Conservation (phyloP, 176 grass and related monocot species). For the Stipa capillata region DNA sequence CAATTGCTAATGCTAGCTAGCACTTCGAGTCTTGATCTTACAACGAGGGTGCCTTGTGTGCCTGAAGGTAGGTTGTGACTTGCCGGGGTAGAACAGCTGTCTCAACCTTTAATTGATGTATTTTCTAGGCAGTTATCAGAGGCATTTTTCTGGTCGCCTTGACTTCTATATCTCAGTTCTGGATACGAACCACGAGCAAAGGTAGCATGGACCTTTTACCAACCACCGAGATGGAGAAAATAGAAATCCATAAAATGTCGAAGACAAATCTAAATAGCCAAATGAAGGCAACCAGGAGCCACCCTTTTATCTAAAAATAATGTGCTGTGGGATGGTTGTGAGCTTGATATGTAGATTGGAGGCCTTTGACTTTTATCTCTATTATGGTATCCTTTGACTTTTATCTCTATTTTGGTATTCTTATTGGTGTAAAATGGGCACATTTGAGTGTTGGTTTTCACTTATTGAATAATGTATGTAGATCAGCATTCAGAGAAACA, state of each 20-base stretch:
- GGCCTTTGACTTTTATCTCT: background rate
- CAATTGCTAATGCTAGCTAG: background rate
- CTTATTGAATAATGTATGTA: background rate
- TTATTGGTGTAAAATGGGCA: background rate
- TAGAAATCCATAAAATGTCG: background rate
- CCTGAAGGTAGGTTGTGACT: background rate
- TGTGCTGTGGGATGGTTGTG: background rate
- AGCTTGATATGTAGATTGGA: background rate
- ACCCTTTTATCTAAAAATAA: slow-evolving; percentile 1
- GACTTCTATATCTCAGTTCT: background rate
- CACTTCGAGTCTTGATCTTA: background rate
- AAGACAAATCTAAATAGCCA: background rate
- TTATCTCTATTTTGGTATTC: background rate
- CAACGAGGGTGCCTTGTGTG: background rate
- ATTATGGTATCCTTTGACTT: too few relatives aligned
- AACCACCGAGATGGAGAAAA: background rate
- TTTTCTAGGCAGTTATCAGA: background rate
- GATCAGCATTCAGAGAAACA: too few relatives aligned
- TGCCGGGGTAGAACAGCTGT: background rate
- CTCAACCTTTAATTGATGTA: background rate
- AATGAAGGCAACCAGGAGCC: background rate
- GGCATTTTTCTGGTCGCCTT: background rate
- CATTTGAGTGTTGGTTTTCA: background rate
- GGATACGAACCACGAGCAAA: background rate
- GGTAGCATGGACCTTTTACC: background rate